Evolutionary conservation across 2,329 filamentous ascomycete species (phyloP), one percentile per base, ranked within the genome.

Genomic region (Phialophora chinensis): DNA sequence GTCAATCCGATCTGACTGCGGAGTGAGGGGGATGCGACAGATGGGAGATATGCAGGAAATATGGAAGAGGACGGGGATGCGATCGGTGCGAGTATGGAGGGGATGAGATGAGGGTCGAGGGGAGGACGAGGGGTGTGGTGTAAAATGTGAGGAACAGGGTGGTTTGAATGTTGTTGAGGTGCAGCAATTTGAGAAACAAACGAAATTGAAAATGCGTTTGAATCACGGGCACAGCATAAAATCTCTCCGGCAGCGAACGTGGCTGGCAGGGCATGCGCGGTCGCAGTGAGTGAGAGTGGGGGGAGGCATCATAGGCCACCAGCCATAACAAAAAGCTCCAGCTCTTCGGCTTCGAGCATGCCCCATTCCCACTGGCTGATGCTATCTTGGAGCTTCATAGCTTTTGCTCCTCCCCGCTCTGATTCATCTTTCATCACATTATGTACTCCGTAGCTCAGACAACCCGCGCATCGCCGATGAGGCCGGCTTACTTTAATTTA

Each of bases 61-160:
- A 63, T 61, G 57, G 64, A 70, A 66, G 64, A 59, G 42, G 35
- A 44, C 17, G 68, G 74, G 74, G 65, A 65, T 63, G 57, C 69
- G 66, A 64, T 65, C 69, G 62, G 65, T 65, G 53, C 66, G 66
- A 63, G 67, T 68, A 63, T 67, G 68, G 68, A 66, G 38, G 27
- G 59, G 67, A 61, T 62, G 55, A 65, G 63, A 63, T 38, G 35
- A 67, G 47, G 63, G 20, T 60, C 62, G 60, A 63, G 49, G 55
- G 31, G 62, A 44, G 60, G 54, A 50, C 29, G 60, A 68, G 67
- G 29, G 55, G 42, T 67, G 66, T 56, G 53, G n/a, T 54, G 60
- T 11, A 52, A 54, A 53, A 47, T 31, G 44, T 54, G 66, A 57
- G 54, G 10, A 20, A 23, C 20, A 62, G 55, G 61, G 62, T 52